These are phyloP conservation scores for Mycena metata DNA, from an alignment of 768 basidiomycete species.

Conservation along the genomic window DNA sequence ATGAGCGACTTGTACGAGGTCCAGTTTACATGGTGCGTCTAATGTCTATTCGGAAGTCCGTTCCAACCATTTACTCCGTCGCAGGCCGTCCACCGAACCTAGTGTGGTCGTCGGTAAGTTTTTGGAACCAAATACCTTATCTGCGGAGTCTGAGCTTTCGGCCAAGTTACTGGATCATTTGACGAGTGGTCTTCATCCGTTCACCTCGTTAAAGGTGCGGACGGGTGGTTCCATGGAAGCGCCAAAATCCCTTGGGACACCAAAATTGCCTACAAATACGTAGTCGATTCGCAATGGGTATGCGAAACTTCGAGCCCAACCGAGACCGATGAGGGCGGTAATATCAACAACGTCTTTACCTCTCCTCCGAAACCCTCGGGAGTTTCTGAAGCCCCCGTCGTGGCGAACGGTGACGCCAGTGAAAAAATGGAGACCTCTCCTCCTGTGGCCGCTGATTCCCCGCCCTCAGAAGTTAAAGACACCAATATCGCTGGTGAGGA, in stretches of 20 bases:
- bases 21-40: slow-evolving; percentile 63
- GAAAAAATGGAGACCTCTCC: slow-evolving; percentile 26
- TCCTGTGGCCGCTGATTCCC: slow-evolving; percentile 16
- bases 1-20: slow-evolving; percentile 65
- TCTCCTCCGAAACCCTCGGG: slow-evolving; percentile 58
- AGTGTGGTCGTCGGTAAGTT: slow-evolving; percentile 71
- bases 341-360: slow-evolving; percentile 77
- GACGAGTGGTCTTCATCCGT: slow-evolving; percentile 70
- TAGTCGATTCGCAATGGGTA: slow-evolving; percentile 81
- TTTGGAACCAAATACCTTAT: no score
- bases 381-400: slow-evolving; percentile 21
- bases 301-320: slow-evolving; percentile 66
- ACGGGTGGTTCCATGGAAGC: slow-evolving; percentile 72
- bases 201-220: slow-evolving; percentile 63
- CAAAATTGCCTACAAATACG: slow-evolving; percentile 81
- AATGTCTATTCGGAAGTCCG: slow-evolving; percentile 13
- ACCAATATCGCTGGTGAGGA: slow-evolving; percentile 35
- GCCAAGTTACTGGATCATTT: not conserved
- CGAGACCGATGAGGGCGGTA: slow-evolving; percentile 73
- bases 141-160: no score
- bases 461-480: slow-evolving; percentile 16
- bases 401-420: slow-evolving; percentile 11
- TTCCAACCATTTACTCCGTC: slow-evolving; percentile 33
- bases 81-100: slow-evolving; percentile 72
- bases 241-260: slow-evolving; percentile 71